Evolutionary conservation across 2,329 filamentous ascomycete species (phyloP).

Genomic region (Raffaelea arxii): DNA sequence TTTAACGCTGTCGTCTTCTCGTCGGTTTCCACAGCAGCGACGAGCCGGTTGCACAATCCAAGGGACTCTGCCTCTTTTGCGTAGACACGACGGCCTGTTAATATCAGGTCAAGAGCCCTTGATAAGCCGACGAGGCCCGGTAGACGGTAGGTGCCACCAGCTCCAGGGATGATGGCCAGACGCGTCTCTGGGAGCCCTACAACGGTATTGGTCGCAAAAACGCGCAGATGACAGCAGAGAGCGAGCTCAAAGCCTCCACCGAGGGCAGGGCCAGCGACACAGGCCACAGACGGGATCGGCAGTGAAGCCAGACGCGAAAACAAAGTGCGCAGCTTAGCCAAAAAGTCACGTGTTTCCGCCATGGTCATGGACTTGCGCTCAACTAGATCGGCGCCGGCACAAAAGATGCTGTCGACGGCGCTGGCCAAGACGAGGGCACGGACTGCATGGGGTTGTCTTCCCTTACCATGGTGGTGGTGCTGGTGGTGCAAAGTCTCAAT

Average conservation of each 20-base stretch:
- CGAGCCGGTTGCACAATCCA: slow-evolving; percentile 77
- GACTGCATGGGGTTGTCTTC: too few relatives aligned
- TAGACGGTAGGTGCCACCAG: slow-evolving; percentile 83
- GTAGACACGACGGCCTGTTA: slow-evolving; percentile 78
- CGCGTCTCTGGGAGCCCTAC: slow-evolving; percentile 87
- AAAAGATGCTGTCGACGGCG: slow-evolving; percentile 77
- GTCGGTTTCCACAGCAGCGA: slow-evolving; percentile 58
- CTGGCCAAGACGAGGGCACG: slow-evolving; percentile 77
- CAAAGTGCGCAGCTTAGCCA: slow-evolving; percentile 64
- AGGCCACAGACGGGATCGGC: slow-evolving; percentile 82
- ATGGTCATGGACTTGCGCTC: slow-evolving; percentile 66
- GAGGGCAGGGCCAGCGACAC: slow-evolving; percentile 75
- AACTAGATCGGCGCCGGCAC: slow-evolving; percentile 89
- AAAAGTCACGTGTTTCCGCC: slow-evolving; percentile 57
- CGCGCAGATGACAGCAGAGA: slow-evolving; percentile 78
- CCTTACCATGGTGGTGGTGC: slow-evolving; percentile 44
- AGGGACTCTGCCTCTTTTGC: slow-evolving; percentile 85
- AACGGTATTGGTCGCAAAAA: slow-evolving; percentile 68
- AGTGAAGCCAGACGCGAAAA: slow-evolving; percentile 64
- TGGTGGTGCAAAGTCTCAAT: slow-evolving; percentile 60
- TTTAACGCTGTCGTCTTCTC: slow-evolving; percentile 45
- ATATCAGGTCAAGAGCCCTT: slow-evolving; percentile 79
- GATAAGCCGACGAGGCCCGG: slow-evolving; percentile 69
- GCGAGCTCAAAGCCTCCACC: slow-evolving; percentile 92
- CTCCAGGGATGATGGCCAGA: slow-evolving; percentile 88